Evolutionary conservation across 2,329 filamentous ascomycete genomes (phyloP).

Genomic region (Sordariomycetes sp.): DNA sequence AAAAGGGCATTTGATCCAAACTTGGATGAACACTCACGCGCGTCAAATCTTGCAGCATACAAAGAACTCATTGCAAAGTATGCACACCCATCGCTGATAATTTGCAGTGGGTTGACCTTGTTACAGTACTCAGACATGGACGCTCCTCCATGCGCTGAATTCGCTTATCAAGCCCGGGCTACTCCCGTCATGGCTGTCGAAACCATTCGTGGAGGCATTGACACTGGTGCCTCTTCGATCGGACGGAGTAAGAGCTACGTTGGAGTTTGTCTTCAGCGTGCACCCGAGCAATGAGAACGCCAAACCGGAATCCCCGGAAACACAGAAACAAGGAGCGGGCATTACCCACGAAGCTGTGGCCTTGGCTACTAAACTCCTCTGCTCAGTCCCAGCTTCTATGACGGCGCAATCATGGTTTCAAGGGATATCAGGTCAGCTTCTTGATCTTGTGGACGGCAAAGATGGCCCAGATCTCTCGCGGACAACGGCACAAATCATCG

Average conservation of each 20-base stretch:
- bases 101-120: conserved; percentile 5
- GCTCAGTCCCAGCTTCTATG: conserved; percentile 46
- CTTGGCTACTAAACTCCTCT: conserved; percentile 52
- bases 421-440: conserved; percentile 51
- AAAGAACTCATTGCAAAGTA: conserved; percentile 40
- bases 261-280: conserved; percentile 64
- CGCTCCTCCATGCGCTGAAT: conserved; percentile 52
- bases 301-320: conserved; percentile 26
- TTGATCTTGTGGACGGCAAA: conserved; percentile 50
- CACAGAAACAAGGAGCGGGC: conserved; percentile 48
- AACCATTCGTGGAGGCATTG: conserved; percentile 46
- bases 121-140: conserved; percentile 9
- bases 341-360: conserved; percentile 61
- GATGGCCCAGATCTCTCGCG: conserved; percentile 23
- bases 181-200: conserved; percentile 50
- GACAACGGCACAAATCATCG: conserved; percentile 26
- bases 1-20: conserved; percentile 40
- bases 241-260: conserved; percentile 55
- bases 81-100: conserved; percentile 1
- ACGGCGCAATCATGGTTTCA: conserved; percentile 49
- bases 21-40: conserved; percentile 19
- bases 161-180: conserved; percentile 52
- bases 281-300: conserved; percentile 44
- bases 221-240: conserved; percentile 51
- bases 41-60: conserved; percentile 28